Evolutionary conservation across 768 basidiomycete species (phyloP), one percentile per base, ranked within the genome.

Genomic region (Candolleomyces efflorescens): DNA sequence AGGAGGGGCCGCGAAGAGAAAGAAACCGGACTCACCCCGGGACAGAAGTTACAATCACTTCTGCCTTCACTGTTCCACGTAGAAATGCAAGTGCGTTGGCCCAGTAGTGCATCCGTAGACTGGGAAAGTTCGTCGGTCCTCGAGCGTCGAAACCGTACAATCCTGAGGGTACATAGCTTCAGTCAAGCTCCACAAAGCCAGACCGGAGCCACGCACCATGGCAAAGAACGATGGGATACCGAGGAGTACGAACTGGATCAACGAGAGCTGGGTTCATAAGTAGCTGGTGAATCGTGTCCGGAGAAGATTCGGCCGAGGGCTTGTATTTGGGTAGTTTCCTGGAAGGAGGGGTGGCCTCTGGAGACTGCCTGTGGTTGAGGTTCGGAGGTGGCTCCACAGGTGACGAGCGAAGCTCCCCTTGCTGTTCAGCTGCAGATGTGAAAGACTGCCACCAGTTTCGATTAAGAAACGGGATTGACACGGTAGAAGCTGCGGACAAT

Each of bases 31-130:
- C 90, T 63, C 65, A 94, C 94, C 89, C 85, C 43, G 97, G 96
- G 18, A 98, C 97, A 0, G 89, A 86, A 0, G 96, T 95, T 17
- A 98, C 92, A 56, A 98, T 85, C n/a, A 98, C 94, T 60, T 98
- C 92, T 23, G 92, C 94, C 13, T 92, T 91, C 12, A 98, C 78
- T 60, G 80, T 89, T 54, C 89, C 79, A 56, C 89, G 82, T 15
- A 98, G 79, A 12, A 95, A 82, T 10, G 80, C 83, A 32, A 98
- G 77, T 3, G 98, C 85, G 57, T 92, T 90, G 0, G 87, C 83
- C 97, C 97, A 99, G 68, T 99, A 99, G 59, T 98, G 93, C 69
- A 92, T 82, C 54, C 90, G 84, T 57, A 95, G 78, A 45, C 85
- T 83, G 0, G 94, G 93, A 65, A 94, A 91, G 11, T 87, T 77